Percentiles rank a stretch among this genome's conserved stretches.
phyloP scores from a whole-genome alignment of 2,329 filamentous ascomycete genomes.

The Penicillium sp. region DNA sequence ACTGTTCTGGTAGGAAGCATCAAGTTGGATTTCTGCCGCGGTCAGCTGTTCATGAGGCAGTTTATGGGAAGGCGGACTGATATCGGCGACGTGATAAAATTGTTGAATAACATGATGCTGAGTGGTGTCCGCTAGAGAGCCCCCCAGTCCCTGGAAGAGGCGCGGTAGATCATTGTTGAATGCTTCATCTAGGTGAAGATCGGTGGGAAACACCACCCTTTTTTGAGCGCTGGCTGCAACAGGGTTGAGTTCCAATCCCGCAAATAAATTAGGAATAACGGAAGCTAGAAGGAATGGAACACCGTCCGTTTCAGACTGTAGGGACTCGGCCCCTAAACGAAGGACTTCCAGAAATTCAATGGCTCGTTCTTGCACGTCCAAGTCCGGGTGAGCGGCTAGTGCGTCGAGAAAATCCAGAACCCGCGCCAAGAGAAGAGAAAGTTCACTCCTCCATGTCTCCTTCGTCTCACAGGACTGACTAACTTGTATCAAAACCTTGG shows the following conservation, averaged over 20 bases:
- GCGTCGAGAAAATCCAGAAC: conserved; percentile 80
- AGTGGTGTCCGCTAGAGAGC: conserved; percentile 44
- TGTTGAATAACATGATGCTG: conserved; percentile 47
- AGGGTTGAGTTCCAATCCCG: conserved; percentile 85
- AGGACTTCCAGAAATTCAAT: conserved; percentile 91
- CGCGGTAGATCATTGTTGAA: conserved; percentile 74
- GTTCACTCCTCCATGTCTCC: conserved; percentile 71
- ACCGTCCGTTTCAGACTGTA: conserved; percentile 49
- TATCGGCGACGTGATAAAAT: conserved; percentile 42
- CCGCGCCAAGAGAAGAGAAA: conserved; percentile 75
- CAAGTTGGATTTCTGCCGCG: conserved; percentile 21
- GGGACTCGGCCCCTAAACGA: conserved; percentile 79
- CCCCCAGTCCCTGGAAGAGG: conserved; percentile 62
- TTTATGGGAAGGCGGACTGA: conserved; percentile 16
- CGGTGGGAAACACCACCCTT: conserved; percentile 78
- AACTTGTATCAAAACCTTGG: conserved; percentile 78
- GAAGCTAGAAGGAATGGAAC: conserved; percentile 83
- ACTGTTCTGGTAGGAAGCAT: conserved; percentile 39
- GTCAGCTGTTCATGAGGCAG: conserved; percentile 17
- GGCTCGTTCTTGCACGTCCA: conserved; percentile 93
- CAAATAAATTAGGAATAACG: conserved; percentile 84
- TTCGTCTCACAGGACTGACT: conserved; percentile 66
- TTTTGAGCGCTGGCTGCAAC: conserved; percentile 79
- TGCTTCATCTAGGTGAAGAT: conserved; percentile 74
- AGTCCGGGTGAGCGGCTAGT: conserved; percentile 74